phyloP scores from a whole-genome alignment of 169 alveolate species.

The Plasmodium vinckei region DNA sequence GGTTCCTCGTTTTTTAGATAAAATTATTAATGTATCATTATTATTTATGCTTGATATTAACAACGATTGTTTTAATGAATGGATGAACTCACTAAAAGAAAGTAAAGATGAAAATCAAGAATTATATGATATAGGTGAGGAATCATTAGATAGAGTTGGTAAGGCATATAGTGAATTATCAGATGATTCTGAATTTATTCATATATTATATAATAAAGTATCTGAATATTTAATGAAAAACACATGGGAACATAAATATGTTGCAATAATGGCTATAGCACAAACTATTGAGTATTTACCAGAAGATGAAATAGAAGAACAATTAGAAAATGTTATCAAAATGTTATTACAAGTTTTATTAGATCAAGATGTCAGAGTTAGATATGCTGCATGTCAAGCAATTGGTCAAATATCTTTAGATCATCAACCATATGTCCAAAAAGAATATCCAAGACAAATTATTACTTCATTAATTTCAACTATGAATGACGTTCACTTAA shows the following conservation, averaged over 20 bases:
- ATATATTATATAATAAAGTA: conserved; percentile 83
- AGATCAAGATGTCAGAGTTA: conserved; percentile 91
- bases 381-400: conserved; percentile 94
- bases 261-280: conserved; percentile 91
- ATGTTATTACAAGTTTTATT: conserved; percentile 85
- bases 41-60: conserved; percentile 88
- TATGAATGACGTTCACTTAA: conserved; percentile 87
- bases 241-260: conserved; percentile 90
- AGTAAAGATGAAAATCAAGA: conserved; percentile 88
- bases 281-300: conserved; percentile 90
- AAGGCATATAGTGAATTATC: conserved; percentile 83
- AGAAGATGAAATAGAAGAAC: conserved; percentile 90
- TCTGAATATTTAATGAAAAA: conserved; percentile 85
- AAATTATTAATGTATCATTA: conserved; percentile 81
- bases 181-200: conserved; percentile 86
- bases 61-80: conserved; percentile 87
- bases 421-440: conserved; percentile 92
- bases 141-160: conserved; percentile 89
- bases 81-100: conserved; percentile 88
- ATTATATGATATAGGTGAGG: conserved; percentile 90
- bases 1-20: conserved; percentile 84
- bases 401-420: conserved; percentile 93
- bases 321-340: conserved; percentile 85
- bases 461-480: conserved; percentile 88
- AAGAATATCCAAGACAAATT: conserved; percentile 81